phyloP scores from a whole-genome alignment of 441 rosid genomes.

The Croton laevigatus region DNA sequence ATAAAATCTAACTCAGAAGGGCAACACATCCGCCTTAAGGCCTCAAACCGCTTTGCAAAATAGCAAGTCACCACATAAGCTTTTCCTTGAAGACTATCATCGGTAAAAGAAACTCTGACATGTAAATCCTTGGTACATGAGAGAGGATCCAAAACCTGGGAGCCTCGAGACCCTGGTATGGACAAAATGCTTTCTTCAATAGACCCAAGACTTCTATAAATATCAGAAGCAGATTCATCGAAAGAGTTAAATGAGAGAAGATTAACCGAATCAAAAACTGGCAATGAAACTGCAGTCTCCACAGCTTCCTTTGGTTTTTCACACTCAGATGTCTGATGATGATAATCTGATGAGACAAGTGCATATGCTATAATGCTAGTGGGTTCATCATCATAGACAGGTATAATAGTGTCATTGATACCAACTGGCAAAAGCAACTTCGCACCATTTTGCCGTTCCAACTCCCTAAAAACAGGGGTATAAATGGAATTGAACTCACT shows the following conservation, averaged over 20 bases:
- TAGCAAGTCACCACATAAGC: conserved; percentile 79
- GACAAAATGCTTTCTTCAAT: conserved; percentile 51
- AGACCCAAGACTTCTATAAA: conserved; percentile 51
- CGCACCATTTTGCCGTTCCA: conserved; percentile 63
- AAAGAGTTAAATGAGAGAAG: conserved; percentile 50
- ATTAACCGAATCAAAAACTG: conserved; percentile 45
- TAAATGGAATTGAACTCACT: conserved; percentile 59
- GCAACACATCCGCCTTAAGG: conserved; percentile 71
- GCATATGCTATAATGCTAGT: conserved; percentile 89
- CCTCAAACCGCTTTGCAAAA: conserved; percentile 80
- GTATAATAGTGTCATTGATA: conserved; percentile 66
- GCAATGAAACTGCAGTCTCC: conserved; percentile 38
- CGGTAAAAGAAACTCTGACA: conserved; percentile 65
- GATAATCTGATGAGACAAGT: conserved; percentile 64
- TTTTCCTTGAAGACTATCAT: conserved; percentile 66
- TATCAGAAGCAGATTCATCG: conserved; percentile 64
- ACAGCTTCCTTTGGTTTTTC: conserved; percentile 55
- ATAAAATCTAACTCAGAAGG: conserved; percentile 78
- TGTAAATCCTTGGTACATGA: conserved; percentile 59
- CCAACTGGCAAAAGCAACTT: conserved; percentile 77
- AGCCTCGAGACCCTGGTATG: conserved; percentile 43
- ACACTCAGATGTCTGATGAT: conserved; percentile 48
- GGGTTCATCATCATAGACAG: conserved; percentile 91
- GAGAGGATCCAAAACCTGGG: conserved; percentile 61
- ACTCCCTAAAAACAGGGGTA: conserved; percentile 55